phyloP scores from a whole-genome alignment of 352 stramenopile genomes.

The Pythium coloratum region DNA sequence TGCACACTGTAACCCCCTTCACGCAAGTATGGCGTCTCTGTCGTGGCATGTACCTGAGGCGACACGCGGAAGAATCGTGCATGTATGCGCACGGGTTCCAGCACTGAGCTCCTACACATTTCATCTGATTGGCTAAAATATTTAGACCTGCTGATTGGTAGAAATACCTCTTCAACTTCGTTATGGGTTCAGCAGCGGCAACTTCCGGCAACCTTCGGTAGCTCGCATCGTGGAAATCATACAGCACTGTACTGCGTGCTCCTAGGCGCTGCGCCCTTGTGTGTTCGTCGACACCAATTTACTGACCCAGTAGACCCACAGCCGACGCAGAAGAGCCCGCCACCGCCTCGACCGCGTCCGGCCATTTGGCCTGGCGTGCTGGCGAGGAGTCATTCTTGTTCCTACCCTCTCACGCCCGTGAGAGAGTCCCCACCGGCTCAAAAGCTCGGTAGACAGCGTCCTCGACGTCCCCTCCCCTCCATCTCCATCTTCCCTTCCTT shows the following conservation, averaged over 20 bases:
- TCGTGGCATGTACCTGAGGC: not conserved
- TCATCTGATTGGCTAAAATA: constrained; percentile 9
- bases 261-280: not conserved
- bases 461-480: not conserved
- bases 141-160: not conserved
- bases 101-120: not conserved
- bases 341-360: not conserved
- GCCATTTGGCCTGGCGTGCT: not conserved
- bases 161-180: constrained; percentile 1
- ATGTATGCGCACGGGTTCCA: not conserved
- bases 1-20: too few species aligned
- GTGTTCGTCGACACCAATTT: not conserved
- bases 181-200: not conserved
- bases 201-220: constrained; percentile 3
- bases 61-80: constrained; percentile 5
- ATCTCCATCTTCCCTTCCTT: not conserved
- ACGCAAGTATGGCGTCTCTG: too few species aligned
- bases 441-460: constrained; percentile 4
- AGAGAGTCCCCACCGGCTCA: constrained; percentile 11
- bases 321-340: not conserved
- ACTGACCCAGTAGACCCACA: not conserved
- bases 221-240: not conserved
- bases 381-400: constrained; percentile 14
- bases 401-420: constrained; percentile 26
- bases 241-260: not conserved